Percentiles rank a stretch among this genome's conserved stretches.
Evolutionary conservation across 805 yeast genomes (phyloP).

Genomic region (Zygosaccharomyces kombuchaensis): DNA sequence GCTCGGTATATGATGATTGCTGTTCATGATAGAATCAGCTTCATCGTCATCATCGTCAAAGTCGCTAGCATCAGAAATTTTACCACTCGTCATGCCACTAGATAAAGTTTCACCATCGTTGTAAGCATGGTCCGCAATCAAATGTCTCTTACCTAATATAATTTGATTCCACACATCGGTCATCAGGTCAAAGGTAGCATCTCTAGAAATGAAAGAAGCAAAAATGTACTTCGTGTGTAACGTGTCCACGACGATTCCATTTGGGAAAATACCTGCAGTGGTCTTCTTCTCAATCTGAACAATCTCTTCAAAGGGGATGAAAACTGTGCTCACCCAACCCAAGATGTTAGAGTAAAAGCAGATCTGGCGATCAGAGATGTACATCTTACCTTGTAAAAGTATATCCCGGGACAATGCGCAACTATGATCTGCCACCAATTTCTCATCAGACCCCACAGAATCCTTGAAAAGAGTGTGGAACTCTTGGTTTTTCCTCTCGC

Average conservation of each 20-base stretch:
- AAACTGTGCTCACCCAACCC: constrained; percentile 59
- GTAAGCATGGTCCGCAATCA: constrained; percentile 5
- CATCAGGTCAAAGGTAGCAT: constrained; percentile 46
- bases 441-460: constrained; percentile 44
- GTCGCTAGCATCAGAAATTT: constrained; percentile 10
- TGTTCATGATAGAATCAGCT: constrained; percentile 14
- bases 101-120: constrained; percentile 9
- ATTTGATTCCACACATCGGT: constrained; percentile 57
- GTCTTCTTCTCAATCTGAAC: constrained; percentile 59
- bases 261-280: constrained; percentile 66
- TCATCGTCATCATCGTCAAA: constrained; percentile 28
- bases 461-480: constrained; percentile 58
- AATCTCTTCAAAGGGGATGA: constrained; percentile 57
- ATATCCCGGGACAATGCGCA: constrained; percentile 68
- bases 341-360: constrained; percentile 64
- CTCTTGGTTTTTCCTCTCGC: constrained; percentile 51
- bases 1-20: constrained; percentile 29
- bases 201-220: constrained; percentile 63
- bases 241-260: constrained; percentile 61
- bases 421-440: constrained; percentile 54
- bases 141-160: constrained; percentile 21
- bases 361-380: constrained; percentile 50
- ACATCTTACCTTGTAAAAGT: constrained; percentile 61
- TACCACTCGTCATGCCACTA: constrained; percentile 11
- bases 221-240: constrained; percentile 58